Evolutionary conservation across 768 basidiomycete species (phyloP).

Genomic region (Omphalotus guepiniiformis): DNA sequence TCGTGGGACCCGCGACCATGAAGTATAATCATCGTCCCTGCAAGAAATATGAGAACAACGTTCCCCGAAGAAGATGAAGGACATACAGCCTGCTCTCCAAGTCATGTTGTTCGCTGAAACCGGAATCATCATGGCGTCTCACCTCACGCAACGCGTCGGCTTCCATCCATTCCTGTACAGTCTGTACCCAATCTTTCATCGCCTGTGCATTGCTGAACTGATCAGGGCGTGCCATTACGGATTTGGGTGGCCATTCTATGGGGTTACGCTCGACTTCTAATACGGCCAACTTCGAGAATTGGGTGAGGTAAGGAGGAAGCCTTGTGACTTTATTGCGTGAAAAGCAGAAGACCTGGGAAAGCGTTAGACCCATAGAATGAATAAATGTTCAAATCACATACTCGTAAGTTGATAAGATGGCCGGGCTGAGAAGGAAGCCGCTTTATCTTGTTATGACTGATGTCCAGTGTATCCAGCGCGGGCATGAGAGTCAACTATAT

Average conservation of each 20-base stretch:
- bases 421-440: conserved; percentile 78
- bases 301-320: conserved; percentile 73
- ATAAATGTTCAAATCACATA: conserved; percentile 27
- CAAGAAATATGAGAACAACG: conserved; percentile 11
- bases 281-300: conserved; percentile 69
- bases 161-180: conserved; percentile 75
- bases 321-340: conserved; percentile 79
- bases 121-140: conserved; percentile 45
- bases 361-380: conserved; percentile 2
- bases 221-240: conserved; percentile 42
- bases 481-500: conserved; percentile 76
- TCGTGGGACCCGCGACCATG: conserved; percentile 39
- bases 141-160: conserved; percentile 35
- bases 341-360: conserved; percentile 72
- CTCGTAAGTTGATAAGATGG: conserved; percentile 69
- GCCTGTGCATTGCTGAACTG: conserved; percentile 38
- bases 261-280: conserved; percentile 91
- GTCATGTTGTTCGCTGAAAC: conserved; percentile 41
- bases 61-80: conserved; percentile 1
- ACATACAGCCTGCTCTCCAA: conserved; percentile 39
- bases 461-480: conserved; percentile 89
- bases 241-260: conserved; percentile 84
- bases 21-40: conserved; percentile 37
- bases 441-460: conserved; percentile 89
- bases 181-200: conserved; percentile 68